Conservation (phyloP, 352 stramenopile genomes). For the Pythium brassicae region DNA sequence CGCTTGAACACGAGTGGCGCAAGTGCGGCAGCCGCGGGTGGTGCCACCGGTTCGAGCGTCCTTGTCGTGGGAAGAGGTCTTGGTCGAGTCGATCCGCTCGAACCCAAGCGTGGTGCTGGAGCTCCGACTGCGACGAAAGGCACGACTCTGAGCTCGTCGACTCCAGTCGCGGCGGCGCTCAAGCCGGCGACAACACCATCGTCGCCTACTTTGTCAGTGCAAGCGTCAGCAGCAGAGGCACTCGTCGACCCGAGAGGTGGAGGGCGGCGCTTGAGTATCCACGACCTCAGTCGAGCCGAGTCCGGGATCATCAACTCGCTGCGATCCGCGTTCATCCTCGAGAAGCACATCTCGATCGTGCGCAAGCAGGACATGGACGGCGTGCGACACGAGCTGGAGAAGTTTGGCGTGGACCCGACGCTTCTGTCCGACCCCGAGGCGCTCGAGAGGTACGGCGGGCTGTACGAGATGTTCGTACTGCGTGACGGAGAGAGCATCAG, state of each 20-base stretch:
- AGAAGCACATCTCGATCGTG: conserved; percentile 66
- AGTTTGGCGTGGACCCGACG: conserved; percentile 43
- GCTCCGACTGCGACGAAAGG: too few species aligned
- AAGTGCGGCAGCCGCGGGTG: not conserved
- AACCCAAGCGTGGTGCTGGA: too few species aligned
- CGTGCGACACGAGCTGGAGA: conserved; percentile 45
- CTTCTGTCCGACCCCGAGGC: conserved; percentile 15
- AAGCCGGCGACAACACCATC: not conserved
- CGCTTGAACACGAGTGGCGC: not conserved
- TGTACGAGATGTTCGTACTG: conserved; percentile 70
- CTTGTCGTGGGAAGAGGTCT: not conserved
- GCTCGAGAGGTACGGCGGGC: conserved; percentile 33
- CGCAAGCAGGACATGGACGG: conserved; percentile 27
- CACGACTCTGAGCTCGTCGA: too few species aligned
- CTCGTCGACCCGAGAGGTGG: conserved; percentile 11
- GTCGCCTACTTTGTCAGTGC: not conserved
- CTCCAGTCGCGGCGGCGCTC: too few species aligned
- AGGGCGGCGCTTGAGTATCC: conserved; percentile 31
- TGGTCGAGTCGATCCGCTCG: too few species aligned
- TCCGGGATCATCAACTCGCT: conserved; percentile 49
- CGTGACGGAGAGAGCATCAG: conserved; percentile 68
- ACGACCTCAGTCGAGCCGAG: conserved; percentile 50
- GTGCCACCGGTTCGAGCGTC: not conserved
- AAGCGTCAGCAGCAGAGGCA: not conserved
- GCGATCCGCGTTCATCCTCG: conserved; percentile 57